Base-by-base conservation (phyloP, 2,329 filamentous ascomycete genomes). In the Leptodontidium sp. region DNA sequence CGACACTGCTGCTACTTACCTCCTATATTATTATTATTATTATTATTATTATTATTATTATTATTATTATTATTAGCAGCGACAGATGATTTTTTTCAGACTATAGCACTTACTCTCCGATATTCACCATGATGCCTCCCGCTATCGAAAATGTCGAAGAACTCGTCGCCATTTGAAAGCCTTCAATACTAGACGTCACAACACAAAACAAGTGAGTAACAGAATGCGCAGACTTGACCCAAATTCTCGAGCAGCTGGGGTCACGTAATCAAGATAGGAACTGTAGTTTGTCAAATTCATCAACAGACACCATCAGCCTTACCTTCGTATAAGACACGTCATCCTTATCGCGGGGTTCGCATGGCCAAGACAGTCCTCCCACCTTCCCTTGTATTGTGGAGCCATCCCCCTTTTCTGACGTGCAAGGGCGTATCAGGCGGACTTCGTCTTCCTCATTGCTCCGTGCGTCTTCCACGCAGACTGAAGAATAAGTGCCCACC, bases 1-100 rank as follows among this genome's bases (percentile, higher is more conserved):
- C n/a, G n/a, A n/a, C n/a, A n/a, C n/a, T n/a, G n/a, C n/a, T n/a
- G n/a, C n/a, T n/a, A n/a, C n/a, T n/a, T n/a, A n/a, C 40, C 40
- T 45, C 40, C 40, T 45, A 45, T 45, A 45, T 45, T 45, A 45
- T 45, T 45, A 45, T 45, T 45, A n/a, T n/a, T n/a, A n/a, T n/a
- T n/a, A n/a, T n/a, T n/a, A n/a, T n/a, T n/a, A n/a, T n/a, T n/a
- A n/a, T n/a, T n/a, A n/a, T n/a, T n/a, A n/a, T n/a, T n/a, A n/a
- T n/a, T n/a, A n/a, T n/a, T n/a, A n/a, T n/a, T n/a, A n/a, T n/a
- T n/a, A 11, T 45, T 45, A 35, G 29, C 12, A 45, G 40, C 40
- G 14, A 45, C 40, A 14, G 40, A 45, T 9, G 40, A 45, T 45
- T 45, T 45, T 45, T 14, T n/a, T n/a, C 40, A 45, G 40, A 45